Conservation (phyloP, 805 yeast genomes). For the Helenozyma baotianmanensis region DNA sequence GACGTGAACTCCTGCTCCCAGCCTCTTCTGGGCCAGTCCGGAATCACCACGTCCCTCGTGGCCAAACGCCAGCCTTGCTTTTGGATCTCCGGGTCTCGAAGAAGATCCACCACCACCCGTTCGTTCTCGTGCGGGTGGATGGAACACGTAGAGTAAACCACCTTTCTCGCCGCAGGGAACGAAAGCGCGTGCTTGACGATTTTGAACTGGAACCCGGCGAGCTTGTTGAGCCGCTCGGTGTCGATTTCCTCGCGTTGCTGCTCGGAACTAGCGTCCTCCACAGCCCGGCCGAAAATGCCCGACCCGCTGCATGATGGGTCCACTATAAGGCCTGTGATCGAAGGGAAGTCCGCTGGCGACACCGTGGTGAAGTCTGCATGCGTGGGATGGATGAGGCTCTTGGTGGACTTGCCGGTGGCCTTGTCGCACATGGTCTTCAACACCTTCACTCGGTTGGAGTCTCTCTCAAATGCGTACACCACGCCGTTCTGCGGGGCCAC, state of each 20-base stretch:
- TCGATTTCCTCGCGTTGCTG: constrained; percentile 38
- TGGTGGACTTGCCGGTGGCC: constrained; percentile 44
- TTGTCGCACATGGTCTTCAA: constrained; percentile 71
- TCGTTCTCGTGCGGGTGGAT: constrained; percentile 93
- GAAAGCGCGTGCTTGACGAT: constrained; percentile 84
- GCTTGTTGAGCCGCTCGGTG: constrained; percentile 59
- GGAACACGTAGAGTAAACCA: constrained; percentile 95
- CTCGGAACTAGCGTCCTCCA: constrained; percentile 46
- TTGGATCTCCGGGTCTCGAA: constrained; percentile 62
- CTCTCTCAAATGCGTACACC: constrained; percentile 86
- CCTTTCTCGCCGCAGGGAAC: constrained; percentile 70
- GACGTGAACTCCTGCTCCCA: constrained; percentile 59
- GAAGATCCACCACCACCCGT: constrained; percentile 75
- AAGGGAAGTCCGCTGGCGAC: constrained; percentile 53
- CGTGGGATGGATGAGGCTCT: constrained; percentile 43
- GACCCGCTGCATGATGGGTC: constrained; percentile 99
- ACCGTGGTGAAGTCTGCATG: constrained; percentile 64
- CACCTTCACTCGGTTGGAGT: constrained; percentile 63
- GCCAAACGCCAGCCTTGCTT: constrained; percentile 72
- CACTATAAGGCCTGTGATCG: constrained; percentile 76
- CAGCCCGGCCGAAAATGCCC: constrained; percentile 90
- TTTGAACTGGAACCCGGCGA: constrained; percentile 81
- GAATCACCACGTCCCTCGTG: constrained; percentile 58
- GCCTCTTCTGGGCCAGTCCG: constrained; percentile 87
- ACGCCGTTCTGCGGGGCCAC: constrained; percentile 35